phyloP scores from a whole-genome alignment of 371 early-diverging fungal genomes.

The Mortierella sp. region DNA sequence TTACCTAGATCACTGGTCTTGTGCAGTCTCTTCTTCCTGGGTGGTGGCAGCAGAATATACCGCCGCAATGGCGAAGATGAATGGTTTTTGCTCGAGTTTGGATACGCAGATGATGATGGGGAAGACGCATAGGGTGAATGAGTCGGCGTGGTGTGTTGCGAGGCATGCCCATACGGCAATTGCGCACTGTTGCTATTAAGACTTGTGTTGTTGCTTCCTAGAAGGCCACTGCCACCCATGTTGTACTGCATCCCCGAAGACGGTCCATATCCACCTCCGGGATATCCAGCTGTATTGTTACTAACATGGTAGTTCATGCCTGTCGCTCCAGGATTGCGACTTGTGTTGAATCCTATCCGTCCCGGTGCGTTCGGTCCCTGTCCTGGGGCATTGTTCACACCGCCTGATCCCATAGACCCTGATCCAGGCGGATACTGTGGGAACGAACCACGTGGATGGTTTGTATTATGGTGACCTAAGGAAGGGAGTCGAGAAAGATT shows the following conservation, averaged over 20 bases:
- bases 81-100: slow-evolving; percentile 22
- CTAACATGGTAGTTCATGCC: slow-evolving; percentile 18
- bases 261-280: slow-evolving; percentile 10
- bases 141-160: slow-evolving; percentile 41
- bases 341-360: slow-evolving; percentile 24
- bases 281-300: slow-evolving; percentile 18
- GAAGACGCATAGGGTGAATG: slow-evolving; percentile 48
- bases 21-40: slow-evolving; percentile 57
- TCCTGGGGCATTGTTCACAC: slow-evolving; percentile 18
- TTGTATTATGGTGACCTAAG: slow-evolving; percentile 28
- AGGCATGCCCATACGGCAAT: slow-evolving; percentile 36
- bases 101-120: slow-evolving; percentile 34
- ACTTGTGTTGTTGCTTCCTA: slow-evolving; percentile 17
- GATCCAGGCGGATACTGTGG: slow-evolving; percentile 47
- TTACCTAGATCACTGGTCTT: slow-evolving; percentile 60
- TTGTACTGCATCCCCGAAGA: slow-evolving; percentile 29
- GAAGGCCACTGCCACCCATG: slow-evolving; percentile 2
- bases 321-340: slow-evolving; percentile 18
- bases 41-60: slow-evolving; percentile 65
- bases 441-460: slow-evolving; percentile 36
- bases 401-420: slow-evolving; percentile 18
- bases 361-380: slow-evolving; percentile 8
- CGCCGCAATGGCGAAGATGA: slow-evolving; percentile 51
- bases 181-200: slow-evolving; percentile 18
- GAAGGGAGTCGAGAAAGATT: too few relatives aligned